Base-by-base conservation (phyloP, 225 moss, liverwort and hornwort genomes). In the Rhytidiadelphus loreus region DNA sequence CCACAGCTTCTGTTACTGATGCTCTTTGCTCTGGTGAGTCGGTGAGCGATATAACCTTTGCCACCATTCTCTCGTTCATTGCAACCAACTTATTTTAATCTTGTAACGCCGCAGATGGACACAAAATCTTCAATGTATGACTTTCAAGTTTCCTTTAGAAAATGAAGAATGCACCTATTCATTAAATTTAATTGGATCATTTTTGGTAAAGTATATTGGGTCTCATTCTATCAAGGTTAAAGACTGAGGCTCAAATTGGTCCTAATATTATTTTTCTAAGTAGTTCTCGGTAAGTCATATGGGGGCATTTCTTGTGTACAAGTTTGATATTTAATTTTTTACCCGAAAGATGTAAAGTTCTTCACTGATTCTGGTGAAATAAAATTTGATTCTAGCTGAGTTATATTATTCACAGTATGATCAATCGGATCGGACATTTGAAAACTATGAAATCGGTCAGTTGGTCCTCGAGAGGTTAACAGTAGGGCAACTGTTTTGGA, bases 21-120 rank as follows among this genome's bases (percentile, higher is more conserved):
- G 23, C 73, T 96, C 83, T 97, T 98, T 89, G 95, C 97, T 44
- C 88, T 98, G 97, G 98, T 98, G 94, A 89, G 95, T 91, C 41
- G 60, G 61, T 87, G 89, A 89, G 91, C 58, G 56, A 78, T 68
- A 14, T 61, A 39, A 70, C 80, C 78, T 39, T 85, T 77, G 55
- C 41, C 63, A 78, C 33, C 8, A 64, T 85, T 39, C 39, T 81
- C 60, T 25, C 20, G 12, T 65, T 52, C 48, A 19, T 44, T 85
- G 41, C 35, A 60, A 35, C 46, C 41, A 43, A 75, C 30, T 28
- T 21, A n/a, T 64, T 61, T 77, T 4, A 81, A 62, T 62, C 33
- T 81, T 81, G 33, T 15, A 41, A 43, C 4, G 4, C 22, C 21
- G 4, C 32, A 32, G 7, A 7, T 46, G 44, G 0, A 81, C 62